Evolutionary conservation across 108 stramenopile species (phyloP).

Genomic region (Stephanodiscus triporus): DNA sequence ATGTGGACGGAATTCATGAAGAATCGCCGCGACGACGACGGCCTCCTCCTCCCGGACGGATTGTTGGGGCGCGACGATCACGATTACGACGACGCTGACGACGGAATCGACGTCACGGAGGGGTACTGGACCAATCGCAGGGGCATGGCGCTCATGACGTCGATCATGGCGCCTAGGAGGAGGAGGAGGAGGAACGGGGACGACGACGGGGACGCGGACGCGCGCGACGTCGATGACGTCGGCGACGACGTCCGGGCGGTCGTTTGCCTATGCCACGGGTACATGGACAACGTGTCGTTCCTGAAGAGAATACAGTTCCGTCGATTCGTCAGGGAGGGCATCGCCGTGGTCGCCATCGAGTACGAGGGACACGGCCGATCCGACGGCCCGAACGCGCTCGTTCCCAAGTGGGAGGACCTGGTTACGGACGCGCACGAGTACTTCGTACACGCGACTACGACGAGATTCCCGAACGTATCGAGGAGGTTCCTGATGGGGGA

Average conservation of each 20-base stretch:
- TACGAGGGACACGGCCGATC: slow-evolving; percentile 76
- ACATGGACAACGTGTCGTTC: slow-evolving; percentile 65
- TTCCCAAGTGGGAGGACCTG: slow-evolving; percentile 52
- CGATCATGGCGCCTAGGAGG: slow-evolving; percentile 55
- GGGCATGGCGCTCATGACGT: slow-evolving; percentile 59
- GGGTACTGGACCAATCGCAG: slow-evolving; percentile 57
- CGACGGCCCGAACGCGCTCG: slow-evolving; percentile 57
- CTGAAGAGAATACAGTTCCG: slow-evolving; percentile 54
- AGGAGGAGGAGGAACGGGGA: too few species aligned
- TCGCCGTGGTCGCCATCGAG: slow-evolving; percentile 69
- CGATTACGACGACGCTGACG: too few species aligned
- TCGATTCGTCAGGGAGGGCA: slow-evolving; percentile 50
- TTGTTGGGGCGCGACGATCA: slow-evolving; percentile 48
- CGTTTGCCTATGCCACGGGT: slow-evolving; percentile 69
- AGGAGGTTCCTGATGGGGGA: slow-evolving; percentile 70
- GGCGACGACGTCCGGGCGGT: slow-evolving; percentile 36
- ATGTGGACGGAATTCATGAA: slow-evolving; percentile 57
- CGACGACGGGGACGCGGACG: too few species aligned
- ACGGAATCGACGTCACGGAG: slow-evolving; percentile 52
- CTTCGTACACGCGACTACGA: slow-evolving; percentile 37
- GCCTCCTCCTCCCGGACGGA: slow-evolving; percentile 53
- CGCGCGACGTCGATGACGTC: too few species aligned
- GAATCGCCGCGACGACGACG: too few species aligned
- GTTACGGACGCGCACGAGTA: slow-evolving; percentile 56
- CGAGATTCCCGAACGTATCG: slow-evolving; percentile 49